Conservation (phyloP, 2,329 filamentous ascomycete genomes). For the Raffaelea deltoideospora region DNA sequence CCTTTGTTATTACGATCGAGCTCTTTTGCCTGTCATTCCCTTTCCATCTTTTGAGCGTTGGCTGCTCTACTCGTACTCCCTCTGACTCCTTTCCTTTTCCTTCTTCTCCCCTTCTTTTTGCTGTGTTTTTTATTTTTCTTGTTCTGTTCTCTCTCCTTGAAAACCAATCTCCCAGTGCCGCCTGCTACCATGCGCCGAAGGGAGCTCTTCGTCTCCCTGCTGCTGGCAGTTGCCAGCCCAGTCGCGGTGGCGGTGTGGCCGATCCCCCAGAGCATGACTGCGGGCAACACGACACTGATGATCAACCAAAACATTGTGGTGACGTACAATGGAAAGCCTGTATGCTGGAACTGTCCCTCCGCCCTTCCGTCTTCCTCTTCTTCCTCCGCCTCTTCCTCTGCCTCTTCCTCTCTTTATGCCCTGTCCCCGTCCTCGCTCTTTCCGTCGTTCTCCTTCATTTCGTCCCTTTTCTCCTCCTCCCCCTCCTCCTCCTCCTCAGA, state of each 20-base stretch:
- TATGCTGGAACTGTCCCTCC: slow-evolving; percentile 29
- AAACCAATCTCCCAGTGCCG: too few relatives aligned
- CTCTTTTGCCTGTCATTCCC: too few relatives aligned
- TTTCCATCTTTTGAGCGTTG: too few relatives aligned
- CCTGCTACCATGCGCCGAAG: slow-evolving; percentile 11
- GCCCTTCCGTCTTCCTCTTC: background rate
- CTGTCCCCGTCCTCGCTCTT: slow-evolving; percentile 3
- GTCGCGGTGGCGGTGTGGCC: slow-evolving; percentile 47
- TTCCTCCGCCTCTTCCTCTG: background rate
- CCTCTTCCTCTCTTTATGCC: slow-evolving; percentile 6
- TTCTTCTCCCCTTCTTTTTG: background rate
- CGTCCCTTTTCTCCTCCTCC: too few relatives aligned
- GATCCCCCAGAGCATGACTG: slow-evolving; percentile 32
- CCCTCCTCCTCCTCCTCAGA: too few relatives aligned
- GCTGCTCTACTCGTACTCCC: background rate
- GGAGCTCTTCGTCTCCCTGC: slow-evolving; percentile 19
- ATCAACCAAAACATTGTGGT: slow-evolving; percentile 35
- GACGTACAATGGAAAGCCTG: slow-evolving; percentile 42
- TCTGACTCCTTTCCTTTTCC: background rate
- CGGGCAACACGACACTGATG: slow-evolving; percentile 36
- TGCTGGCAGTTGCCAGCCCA: slow-evolving; percentile 23
- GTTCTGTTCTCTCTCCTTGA: too few relatives aligned
- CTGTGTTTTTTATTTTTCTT: background rate
- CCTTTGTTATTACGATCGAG: too few relatives aligned
- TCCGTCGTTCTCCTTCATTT: slow-evolving; percentile 2